phyloP scores from a whole-genome alignment of 768 basidiomycete genomes.

The Lactarius vividus region DNA sequence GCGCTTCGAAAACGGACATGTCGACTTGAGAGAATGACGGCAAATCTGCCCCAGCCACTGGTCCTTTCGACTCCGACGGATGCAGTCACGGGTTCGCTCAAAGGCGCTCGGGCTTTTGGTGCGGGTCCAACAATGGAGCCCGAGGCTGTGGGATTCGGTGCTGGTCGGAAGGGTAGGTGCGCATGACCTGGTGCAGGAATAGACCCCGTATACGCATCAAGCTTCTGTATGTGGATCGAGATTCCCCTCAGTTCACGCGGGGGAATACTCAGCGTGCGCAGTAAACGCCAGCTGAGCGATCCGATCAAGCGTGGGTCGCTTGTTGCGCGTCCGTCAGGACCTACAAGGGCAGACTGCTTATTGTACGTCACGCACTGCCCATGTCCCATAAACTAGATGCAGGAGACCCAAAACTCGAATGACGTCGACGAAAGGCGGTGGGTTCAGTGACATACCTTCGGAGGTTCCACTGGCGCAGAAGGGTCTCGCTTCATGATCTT shows the following conservation, averaged over 20 bases:
- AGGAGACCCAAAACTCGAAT: conserved; percentile 8
- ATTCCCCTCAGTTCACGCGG: conserved; percentile 88
- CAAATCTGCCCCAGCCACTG: conserved; percentile 35
- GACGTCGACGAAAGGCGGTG: not conserved
- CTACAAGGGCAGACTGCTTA: conserved; percentile 62
- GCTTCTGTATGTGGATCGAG: conserved; percentile 86
- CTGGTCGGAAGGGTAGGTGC: conserved; percentile 53
- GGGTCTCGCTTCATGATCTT: conserved; percentile 89
- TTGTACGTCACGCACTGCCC: conserved; percentile 81
- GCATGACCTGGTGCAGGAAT: conserved; percentile 52
- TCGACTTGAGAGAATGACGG: conserved; percentile 80
- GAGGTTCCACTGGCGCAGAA: conserved; percentile 80
- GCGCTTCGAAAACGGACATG: conserved; percentile 61
- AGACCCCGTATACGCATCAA: conserved; percentile 51
- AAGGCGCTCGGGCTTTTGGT: conserved; percentile 2
- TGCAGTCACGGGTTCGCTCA: conserved; percentile 12
- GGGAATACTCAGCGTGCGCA: conserved; percentile 72
- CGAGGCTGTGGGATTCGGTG: conserved; percentile 14
- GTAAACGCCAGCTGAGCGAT: conserved; percentile 70
- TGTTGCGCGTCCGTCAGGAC: conserved; percentile 64
- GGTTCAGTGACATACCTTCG: conserved; percentile 59
- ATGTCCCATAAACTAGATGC: conserved; percentile 80
- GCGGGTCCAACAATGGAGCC: conserved; percentile 3
- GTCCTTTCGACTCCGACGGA: not conserved
- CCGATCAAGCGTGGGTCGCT: conserved; percentile 71